Evolutionary conservation across 192 early-diverging fungal species (phyloP), one percentile per base, ranked within the genome.

Genomic region (Backusella circina): DNA sequence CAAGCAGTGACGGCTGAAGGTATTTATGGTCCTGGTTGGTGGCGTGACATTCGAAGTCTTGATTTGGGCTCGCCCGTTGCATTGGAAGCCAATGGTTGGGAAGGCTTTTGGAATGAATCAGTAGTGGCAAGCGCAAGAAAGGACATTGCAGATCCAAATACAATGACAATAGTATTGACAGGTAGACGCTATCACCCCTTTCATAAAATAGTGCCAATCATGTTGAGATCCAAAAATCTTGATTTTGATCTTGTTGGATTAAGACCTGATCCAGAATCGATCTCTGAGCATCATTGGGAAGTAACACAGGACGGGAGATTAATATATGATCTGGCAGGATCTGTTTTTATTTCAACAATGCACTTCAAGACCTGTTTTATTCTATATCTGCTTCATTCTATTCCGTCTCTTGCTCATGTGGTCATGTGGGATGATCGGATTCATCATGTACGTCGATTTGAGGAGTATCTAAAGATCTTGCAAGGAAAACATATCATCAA

Each of bases 111-210:
- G 80, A 81, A 76, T 65, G 75, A 81, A 67, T 18, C 69, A 8
- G 33, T 77, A 13, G 80, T 81, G 18, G 54, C n/a, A 41, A 18
- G 51, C 10, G 80, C 75, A 37, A 64, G 68, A 36, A 15, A 71
- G 5, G 70, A 71, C 7, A 77, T 81, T 21, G 18, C 31, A 35
- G 75, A 81, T 50, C 16, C 36, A 12, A 30, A 74, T 21, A 74
- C 66, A 36, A 39, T 81, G 47, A 57, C 80, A 0, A 73, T 81
- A 5, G 28, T 81, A 37, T 54, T 81, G 9, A 81, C 80, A 5
- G 80, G 80, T 16, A 67, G 80, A 38, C 75, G 80, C 4, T 35
- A 61, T n/a, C 80, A 81, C 38, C 80, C 80, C 5, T 81, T 81
- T 38, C 51, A 68, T 12, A 30, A 23, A 23, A n/a, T 81, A 1